These are phyloP conservation scores for Penstemon newberryi DNA, from an alignment of 257 asterid species.

Conservation along the genomic window DNA sequence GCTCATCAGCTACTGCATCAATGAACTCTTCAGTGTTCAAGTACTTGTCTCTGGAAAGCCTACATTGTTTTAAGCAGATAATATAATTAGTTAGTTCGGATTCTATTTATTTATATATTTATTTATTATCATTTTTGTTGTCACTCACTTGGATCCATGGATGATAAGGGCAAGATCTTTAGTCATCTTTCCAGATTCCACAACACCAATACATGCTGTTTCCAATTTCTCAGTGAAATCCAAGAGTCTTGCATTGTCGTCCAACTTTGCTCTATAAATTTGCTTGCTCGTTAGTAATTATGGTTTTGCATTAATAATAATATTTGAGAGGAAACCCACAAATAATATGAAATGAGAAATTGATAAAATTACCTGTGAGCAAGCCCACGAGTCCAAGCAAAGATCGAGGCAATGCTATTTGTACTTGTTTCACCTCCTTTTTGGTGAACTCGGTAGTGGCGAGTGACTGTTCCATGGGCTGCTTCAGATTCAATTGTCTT, in stretches of 20 bases:
- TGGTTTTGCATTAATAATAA: no score
- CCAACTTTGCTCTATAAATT: constrained; percentile 81
- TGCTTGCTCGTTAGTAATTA: neutral
- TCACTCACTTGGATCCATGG: constrained; percentile 86
- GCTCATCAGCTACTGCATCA: constrained; percentile 87
- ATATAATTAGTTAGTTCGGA: no score
- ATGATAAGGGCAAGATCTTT: constrained; percentile 94
- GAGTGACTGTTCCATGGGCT: constrained; percentile 98
- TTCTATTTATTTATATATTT: no score
- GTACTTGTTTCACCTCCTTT: constrained; percentile 99
- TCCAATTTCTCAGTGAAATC: constrained; percentile 90
- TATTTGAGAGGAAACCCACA: no score
- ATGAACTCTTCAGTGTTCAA: constrained; percentile 90
- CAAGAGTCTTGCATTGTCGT: constrained; percentile 72
- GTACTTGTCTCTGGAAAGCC: constrained; percentile 66
- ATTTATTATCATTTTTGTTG: neutral
- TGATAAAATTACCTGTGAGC: constrained; percentile 72
- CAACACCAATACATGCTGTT: constrained; percentile 86
- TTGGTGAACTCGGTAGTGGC: constrained; percentile 96
- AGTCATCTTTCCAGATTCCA: constrained; percentile 97
- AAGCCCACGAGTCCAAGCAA: constrained; percentile 99
- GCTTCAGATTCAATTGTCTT: constrained; percentile 99
- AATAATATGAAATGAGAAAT: no score
- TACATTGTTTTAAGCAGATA: constrained; percentile 26
- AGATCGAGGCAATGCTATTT: constrained; percentile 96